Evolutionary conservation across 2,329 filamentous ascomycete species (phyloP).

Genomic region (Ascochyta pisi): DNA sequence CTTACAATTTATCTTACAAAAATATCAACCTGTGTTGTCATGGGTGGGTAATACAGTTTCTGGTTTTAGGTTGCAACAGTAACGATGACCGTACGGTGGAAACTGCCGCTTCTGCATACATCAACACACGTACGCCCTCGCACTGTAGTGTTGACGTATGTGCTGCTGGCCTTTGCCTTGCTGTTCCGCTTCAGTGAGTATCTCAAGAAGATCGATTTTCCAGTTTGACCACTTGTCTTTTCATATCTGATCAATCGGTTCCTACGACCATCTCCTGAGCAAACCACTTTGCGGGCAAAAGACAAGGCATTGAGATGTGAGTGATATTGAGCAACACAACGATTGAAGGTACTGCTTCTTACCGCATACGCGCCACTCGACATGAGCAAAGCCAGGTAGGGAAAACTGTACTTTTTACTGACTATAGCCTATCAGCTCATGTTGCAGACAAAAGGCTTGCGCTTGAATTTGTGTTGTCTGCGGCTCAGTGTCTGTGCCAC

Average conservation of each 20-base stretch:
- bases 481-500: neutral
- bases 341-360: neutral
- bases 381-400: neutral
- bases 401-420: neutral
- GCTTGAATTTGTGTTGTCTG: neutral
- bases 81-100: neutral
- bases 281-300: neutral
- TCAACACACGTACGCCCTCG: neutral
- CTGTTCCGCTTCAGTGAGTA: too few species aligned
- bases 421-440: neutral
- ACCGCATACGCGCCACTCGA: neutral
- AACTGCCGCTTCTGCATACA: neutral
- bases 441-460: neutral
- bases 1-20: neutral
- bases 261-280: too few species aligned
- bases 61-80: neutral
- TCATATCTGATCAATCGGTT: neutral
- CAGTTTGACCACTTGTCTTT: neutral
- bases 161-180: neutral
- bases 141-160: neutral
- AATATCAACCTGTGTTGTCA: neutral
- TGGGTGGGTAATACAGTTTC: neutral
- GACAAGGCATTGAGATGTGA: neutral
- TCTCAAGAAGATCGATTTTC: too few species aligned
- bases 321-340: neutral